Percentiles rank a stretch among this genome's conserved stretches.
Conservation (phyloP, 2,329 filamentous ascomycete species). For the Hypocreales sp. region DNA sequence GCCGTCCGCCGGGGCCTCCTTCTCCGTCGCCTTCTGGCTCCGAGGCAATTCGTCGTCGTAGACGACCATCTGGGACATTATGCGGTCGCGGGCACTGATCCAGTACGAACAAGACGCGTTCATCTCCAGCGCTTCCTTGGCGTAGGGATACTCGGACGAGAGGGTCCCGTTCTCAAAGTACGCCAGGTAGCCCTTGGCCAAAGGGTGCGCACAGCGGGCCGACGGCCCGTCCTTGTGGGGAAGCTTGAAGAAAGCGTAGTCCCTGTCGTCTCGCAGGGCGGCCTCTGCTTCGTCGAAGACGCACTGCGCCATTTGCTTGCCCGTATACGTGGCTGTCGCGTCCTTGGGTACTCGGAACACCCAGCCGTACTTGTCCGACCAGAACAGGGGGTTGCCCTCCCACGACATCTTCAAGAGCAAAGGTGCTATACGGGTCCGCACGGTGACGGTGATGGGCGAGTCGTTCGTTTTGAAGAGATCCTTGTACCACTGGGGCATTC, state of each 20-base stretch:
- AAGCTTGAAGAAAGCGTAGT: slow-evolving; percentile 71
- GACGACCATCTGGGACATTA: slow-evolving; percentile 89
- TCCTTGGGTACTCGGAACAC: slow-evolving; percentile 61
- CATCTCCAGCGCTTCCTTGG: slow-evolving; percentile 94
- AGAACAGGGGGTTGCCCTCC: slow-evolving; percentile 79
- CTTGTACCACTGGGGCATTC: slow-evolving; percentile 94
- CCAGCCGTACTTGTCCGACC: slow-evolving; percentile 91
- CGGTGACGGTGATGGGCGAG: slow-evolving; percentile 59
- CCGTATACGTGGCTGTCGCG: slow-evolving; percentile 47
- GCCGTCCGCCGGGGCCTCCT: slow-evolving; percentile 8
- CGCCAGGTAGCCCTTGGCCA: slow-evolving; percentile 78
- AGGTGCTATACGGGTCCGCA: slow-evolving; percentile 77
- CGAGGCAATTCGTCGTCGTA: slow-evolving; percentile 49
- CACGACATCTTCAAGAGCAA: slow-evolving; percentile 71
- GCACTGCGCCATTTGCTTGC: slow-evolving; percentile 58
- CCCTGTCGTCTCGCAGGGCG: slow-evolving; percentile 47
- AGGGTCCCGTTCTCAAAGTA: slow-evolving; percentile 87
- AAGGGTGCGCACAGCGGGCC: slow-evolving; percentile 69
- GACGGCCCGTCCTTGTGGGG: slow-evolving; percentile 90
- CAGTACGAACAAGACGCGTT: slow-evolving; percentile 98
- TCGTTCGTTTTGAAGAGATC: slow-evolving; percentile 62
- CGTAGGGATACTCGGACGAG: slow-evolving; percentile 76
- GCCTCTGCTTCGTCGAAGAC: slow-evolving; percentile 64
- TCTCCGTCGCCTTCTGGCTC: slow-evolving; percentile 1
- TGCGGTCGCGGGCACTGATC: slow-evolving; percentile 89